Conservation (phyloP, 352 stramenopile species). For the Peronospora destructor region DNA sequence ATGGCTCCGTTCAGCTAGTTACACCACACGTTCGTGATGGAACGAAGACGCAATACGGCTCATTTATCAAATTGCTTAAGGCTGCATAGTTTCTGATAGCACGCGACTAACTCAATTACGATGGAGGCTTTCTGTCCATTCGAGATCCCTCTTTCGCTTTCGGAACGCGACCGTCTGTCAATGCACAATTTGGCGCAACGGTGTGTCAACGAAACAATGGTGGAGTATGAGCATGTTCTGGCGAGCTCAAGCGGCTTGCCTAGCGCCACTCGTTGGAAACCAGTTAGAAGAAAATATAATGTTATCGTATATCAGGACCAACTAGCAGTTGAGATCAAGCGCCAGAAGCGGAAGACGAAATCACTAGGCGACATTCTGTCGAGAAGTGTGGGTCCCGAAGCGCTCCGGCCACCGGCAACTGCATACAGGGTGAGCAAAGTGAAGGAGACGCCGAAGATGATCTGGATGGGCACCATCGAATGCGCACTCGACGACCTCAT, state of each 20-base stretch:
- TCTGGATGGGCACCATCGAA: slow-evolving; percentile 26
- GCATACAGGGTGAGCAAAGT: slow-evolving; percentile 3
- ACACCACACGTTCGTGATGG: slow-evolving; percentile 5
- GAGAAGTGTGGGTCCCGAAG: slow-evolving; percentile 9
- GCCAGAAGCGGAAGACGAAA: slow-evolving; percentile 20
- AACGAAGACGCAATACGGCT: not conserved
- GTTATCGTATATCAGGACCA: slow-evolving; percentile 26
- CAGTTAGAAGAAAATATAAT: slow-evolving; percentile 26
- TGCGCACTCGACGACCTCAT: slow-evolving; percentile 31
- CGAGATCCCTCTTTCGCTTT: slow-evolving; percentile 23
- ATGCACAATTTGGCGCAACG: slow-evolving; percentile 20
- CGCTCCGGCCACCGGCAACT: slow-evolving; percentile 2
- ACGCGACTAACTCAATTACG: not conserved
- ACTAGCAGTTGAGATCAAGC: slow-evolving; percentile 21
- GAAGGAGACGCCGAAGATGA: slow-evolving; percentile 19
- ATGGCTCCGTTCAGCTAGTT: slow-evolving; percentile 7
- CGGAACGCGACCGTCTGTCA: slow-evolving; percentile 20
- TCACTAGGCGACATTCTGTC: slow-evolving; percentile 20
- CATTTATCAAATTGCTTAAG: slow-evolving; percentile 18
- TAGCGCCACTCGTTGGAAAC: slow-evolving; percentile 24
- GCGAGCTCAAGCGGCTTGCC: slow-evolving; percentile 19
- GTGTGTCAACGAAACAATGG: slow-evolving; percentile 20
- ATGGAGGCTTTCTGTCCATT: slow-evolving; percentile 22
- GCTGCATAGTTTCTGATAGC: not conserved
- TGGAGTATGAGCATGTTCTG: slow-evolving; percentile 30